Evolutionary conservation across 78 protist species (phyloP).

Genomic region (Fonticula alba): DNA sequence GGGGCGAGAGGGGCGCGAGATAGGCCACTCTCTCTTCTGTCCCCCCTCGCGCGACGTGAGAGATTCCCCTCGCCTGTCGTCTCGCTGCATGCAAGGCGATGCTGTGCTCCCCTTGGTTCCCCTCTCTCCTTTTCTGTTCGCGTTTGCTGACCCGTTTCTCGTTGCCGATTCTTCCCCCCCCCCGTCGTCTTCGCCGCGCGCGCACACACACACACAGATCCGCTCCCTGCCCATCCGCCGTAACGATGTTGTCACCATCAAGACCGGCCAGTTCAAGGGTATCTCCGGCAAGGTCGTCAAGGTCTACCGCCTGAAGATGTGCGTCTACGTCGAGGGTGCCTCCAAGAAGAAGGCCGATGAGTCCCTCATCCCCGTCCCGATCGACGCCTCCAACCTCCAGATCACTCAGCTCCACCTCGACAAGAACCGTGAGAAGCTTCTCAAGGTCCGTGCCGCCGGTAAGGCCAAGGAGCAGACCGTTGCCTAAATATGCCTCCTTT

Average conservation of each 20-base stretch:
- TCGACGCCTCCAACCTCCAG: slow-evolving; percentile 65
- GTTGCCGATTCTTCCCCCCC: background rate
- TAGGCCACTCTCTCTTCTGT: background rate
- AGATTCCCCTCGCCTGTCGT: background rate
- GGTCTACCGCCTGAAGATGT: slow-evolving; percentile 82
- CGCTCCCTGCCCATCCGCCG: slow-evolving; percentile 93
- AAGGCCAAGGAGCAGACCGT: too few relatives aligned
- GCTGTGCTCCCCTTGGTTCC: too few relatives aligned
- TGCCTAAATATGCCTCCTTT: too few relatives aligned
- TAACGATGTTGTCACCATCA: slow-evolving; percentile 92
- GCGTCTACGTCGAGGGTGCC: slow-evolving; percentile 81
- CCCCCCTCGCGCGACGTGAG: slow-evolving; percentile 1
- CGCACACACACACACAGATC: slow-evolving; percentile 14
- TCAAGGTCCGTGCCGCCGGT: too few relatives aligned
- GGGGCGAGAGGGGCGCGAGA: too few relatives aligned
- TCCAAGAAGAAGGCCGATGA: slow-evolving; percentile 62
- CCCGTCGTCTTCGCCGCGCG: background rate
- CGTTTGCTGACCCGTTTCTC: too few relatives aligned
- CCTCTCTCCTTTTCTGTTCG: too few relatives aligned
- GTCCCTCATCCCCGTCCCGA: background rate
- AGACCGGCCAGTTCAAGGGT: slow-evolving; percentile 72
- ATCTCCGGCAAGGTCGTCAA: slow-evolving; percentile 62
- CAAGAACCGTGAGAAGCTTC: slow-evolving; percentile 73
- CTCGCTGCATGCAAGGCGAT: background rate
- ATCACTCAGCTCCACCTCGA: slow-evolving; percentile 84